Evolutionary conservation across 225 moss, liverwort and hornwort genomes (phyloP), one percentile per base, ranked within the genome.

Genomic region (Thuidium tamariscinum): DNA sequence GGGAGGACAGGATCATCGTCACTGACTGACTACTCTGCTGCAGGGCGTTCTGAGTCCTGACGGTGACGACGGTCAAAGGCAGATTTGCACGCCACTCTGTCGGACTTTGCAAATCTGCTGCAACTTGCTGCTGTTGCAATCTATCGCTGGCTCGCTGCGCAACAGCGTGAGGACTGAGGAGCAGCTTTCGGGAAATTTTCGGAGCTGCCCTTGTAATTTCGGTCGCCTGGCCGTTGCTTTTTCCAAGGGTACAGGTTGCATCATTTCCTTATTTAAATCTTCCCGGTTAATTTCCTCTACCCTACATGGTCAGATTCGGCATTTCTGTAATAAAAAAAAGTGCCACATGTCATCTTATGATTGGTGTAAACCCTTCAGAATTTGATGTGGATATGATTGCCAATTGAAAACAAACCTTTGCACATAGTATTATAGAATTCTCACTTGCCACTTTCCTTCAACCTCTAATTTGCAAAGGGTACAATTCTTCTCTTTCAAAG

Each of bases 361-460:
- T 61, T 61, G 3, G 14, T 14, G 29, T 61, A 7, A 29, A 3
- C 5, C 60, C 27, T 3, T 29, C 3, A 29, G 60, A 60, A 13
- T 27, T 0, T 29, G 13, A 60, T 1, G 7, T 61, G 14, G 1
- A 61, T 29, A 14, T 61, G 7, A 29, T 29, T 3, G 0, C 4
- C 3, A 26, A 59, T 11, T 59, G 59, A 22, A 56, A 56, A 1
- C 7, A 27, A 2, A 60, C 61, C 13, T 61, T 29, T 6, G 3
- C 1, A 1, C 29, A 29, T 13, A 3, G 2, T 29, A 66, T 36
- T 11, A 66, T 66, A 9, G 16, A 26, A 69, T 29, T 44, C 2
- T 71, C 10, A 17, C 7, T 0, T 1, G 1, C 3, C 0, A 71
- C 16, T 70, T 1, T 27, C 9, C 0, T 29, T 6, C 17, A 29